A percentile compares a stretch with the other conserved stretches of the same genome.
phyloP scores from a whole-genome alignment of 2,329 filamentous ascomycete species.

The Cordyceps javanica region DNA sequence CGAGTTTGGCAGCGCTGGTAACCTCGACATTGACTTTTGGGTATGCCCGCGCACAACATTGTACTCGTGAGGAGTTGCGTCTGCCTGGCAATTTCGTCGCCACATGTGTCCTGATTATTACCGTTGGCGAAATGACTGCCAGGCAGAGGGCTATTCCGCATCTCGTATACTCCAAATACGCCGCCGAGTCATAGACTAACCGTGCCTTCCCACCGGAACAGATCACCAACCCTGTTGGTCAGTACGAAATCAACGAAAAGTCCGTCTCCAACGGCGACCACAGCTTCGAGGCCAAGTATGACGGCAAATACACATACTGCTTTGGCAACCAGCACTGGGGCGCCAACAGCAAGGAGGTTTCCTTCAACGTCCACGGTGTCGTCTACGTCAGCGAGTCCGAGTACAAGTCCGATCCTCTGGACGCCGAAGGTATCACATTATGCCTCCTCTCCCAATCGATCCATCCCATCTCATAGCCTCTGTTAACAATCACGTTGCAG shows the following conservation, averaged over 20 bases:
- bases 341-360: slow-evolving; percentile 93
- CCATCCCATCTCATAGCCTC: neutral
- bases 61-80: neutral
- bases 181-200: slow-evolving; percentile 16
- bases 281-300: slow-evolving; percentile 76
- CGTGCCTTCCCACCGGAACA: slow-evolving; percentile 23
- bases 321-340: slow-evolving; percentile 99
- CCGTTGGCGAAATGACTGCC: neutral
- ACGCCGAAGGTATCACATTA: slow-evolving; percentile 67
- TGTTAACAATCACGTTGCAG: slow-evolving; percentile 36
- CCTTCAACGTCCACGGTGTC: slow-evolving; percentile 98
- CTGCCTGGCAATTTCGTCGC: neutral
- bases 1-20: slow-evolving; percentile 90
- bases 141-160: neutral
- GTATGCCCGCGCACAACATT: slow-evolving; percentile 47
- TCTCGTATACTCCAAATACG: neutral
- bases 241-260: slow-evolving; percentile 74
- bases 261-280: slow-evolving; percentile 85
- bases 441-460: neutral
- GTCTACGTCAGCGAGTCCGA: slow-evolving; percentile 93
- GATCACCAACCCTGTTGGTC: slow-evolving; percentile 73
- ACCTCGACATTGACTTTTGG: slow-evolving; percentile 97
- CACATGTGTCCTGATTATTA: neutral
- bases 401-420: slow-evolving; percentile 77
- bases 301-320: slow-evolving; percentile 93